A percentile compares a stretch with the other conserved stretches of the same genome.
These are phyloP conservation scores for Colletotrichum eremochloae DNA, from an alignment of 2,329 filamentous ascomycete genomes.

Conservation along the genomic window DNA sequence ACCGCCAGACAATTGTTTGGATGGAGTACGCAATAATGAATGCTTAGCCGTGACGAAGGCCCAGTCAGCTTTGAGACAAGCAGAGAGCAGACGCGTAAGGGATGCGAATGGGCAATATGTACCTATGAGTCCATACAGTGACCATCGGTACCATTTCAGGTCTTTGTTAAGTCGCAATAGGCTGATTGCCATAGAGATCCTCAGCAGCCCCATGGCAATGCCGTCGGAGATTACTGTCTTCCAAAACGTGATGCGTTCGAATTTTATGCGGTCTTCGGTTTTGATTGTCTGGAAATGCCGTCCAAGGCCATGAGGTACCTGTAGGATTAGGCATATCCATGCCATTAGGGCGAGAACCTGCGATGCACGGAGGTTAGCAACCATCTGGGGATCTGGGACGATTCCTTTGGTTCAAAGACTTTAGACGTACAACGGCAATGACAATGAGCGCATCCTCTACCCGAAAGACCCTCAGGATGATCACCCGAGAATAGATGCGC, in stretches of 20 bases:
- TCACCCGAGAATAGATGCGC: constrained; percentile 46
- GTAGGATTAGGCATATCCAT: constrained; percentile 45
- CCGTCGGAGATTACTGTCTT: constrained; percentile 45
- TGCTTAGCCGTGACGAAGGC: not conserved
- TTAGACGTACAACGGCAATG: constrained; percentile 41
- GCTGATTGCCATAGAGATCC: constrained; percentile 45
- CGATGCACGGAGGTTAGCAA: not conserved
- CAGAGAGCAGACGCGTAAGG: not conserved
- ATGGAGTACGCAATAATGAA: constrained; percentile 44
- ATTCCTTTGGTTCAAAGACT: not conserved
- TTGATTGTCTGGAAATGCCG: constrained; percentile 41
- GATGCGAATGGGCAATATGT: not conserved
- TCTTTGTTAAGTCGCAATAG: constrained; percentile 44
- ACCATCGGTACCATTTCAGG: constrained; percentile 45
- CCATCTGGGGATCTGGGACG: too few species aligned
- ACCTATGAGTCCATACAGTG: constrained; percentile 44
- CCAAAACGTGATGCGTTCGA: constrained; percentile 45
- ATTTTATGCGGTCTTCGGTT: constrained; percentile 37
- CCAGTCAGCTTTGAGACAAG: not conserved
- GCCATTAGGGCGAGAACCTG: constrained; percentile 42
- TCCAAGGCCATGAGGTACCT: constrained; percentile 45
- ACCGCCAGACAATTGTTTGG: constrained; percentile 44
- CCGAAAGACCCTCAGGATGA: constrained; percentile 46
- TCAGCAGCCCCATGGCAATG: constrained; percentile 44
- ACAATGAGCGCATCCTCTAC: constrained; percentile 48